Evolutionary conservation across 2,329 filamentous ascomycete genomes (phyloP).

Genomic region (Fusarium goolgardi): DNA sequence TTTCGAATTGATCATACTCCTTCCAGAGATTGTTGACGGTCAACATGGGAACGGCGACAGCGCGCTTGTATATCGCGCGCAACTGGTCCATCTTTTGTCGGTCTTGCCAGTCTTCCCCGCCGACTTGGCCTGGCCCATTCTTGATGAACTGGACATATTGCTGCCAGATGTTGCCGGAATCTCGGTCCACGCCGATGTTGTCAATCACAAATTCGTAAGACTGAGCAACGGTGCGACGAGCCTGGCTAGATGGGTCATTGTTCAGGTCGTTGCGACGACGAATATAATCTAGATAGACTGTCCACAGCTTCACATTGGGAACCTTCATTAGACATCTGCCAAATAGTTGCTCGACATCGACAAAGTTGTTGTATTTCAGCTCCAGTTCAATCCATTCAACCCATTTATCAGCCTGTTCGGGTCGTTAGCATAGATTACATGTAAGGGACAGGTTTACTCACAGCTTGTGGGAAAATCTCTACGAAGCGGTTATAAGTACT

Average conservation of each 20-base stretch:
- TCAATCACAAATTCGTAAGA: slow-evolving; percentile 94
- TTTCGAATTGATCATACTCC: slow-evolving; percentile 97
- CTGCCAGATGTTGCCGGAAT: slow-evolving; percentile 89
- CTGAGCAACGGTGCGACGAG: slow-evolving; percentile 81
- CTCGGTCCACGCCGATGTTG: slow-evolving; percentile 90
- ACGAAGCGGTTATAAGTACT: slow-evolving; percentile 88
- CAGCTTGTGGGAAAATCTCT: slow-evolving; percentile 87
- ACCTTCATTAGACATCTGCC: slow-evolving; percentile 80
- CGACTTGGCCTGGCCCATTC: slow-evolving; percentile 84
- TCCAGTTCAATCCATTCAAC: slow-evolving; percentile 90
- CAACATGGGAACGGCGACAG: slow-evolving; percentile 86
- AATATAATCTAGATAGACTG: slow-evolving; percentile 93
- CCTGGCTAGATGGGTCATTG: slow-evolving; percentile 80
- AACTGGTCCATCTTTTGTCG: slow-evolving; percentile 97
- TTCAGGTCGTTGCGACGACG: slow-evolving; percentile 86
- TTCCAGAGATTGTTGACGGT: slow-evolving; percentile 91
- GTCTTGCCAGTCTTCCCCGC: slow-evolving; percentile 92
- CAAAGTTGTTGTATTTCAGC: slow-evolving; percentile 84
- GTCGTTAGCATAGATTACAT: slow-evolving; percentile 35
- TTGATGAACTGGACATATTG: slow-evolving; percentile 97
- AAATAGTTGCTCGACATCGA: slow-evolving; percentile 85
- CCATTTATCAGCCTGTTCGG: slow-evolving; percentile 88
- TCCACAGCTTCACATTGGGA: slow-evolving; percentile 89
- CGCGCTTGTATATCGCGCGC: slow-evolving; percentile 91
- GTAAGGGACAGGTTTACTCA: slow-evolving; percentile 65